phyloP scores from a whole-genome alignment of 2,329 filamentous ascomycete species.

The Claviceps purpurea region DNA sequence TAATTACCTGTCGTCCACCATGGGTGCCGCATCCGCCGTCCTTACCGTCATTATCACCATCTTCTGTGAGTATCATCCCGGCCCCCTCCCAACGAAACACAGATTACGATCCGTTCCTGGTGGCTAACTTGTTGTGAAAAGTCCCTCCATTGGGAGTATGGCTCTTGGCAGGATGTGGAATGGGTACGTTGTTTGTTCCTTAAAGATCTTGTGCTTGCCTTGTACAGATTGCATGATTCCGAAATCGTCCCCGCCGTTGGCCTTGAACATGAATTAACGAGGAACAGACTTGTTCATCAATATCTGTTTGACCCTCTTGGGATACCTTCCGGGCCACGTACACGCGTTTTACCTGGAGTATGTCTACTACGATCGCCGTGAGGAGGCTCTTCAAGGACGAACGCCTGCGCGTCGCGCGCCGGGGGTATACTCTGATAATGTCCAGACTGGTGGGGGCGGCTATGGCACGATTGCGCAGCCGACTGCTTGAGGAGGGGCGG shows the following conservation, averaged over 20 bases:
- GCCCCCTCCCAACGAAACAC: not conserved
- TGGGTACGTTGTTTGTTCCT: slow-evolving; percentile 21
- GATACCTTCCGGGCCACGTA: slow-evolving; percentile 66
- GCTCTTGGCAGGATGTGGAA: slow-evolving; percentile 50
- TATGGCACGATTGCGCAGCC: slow-evolving; percentile 38
- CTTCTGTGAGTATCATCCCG: slow-evolving; percentile 28
- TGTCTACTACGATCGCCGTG: slow-evolving; percentile 64
- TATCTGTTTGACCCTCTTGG: slow-evolving; percentile 51
- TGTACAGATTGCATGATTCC: no score
- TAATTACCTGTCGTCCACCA: slow-evolving; percentile 20
- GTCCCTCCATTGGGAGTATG: slow-evolving; percentile 55
- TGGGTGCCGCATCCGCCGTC: slow-evolving; percentile 36
- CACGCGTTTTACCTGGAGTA: slow-evolving; percentile 76
- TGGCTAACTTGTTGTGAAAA: slow-evolving; percentile 20
- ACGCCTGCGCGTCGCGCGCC: slow-evolving; percentile 43
- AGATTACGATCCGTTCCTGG: not conserved
- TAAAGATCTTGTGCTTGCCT: no score
- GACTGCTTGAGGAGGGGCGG: slow-evolving; percentile 5
- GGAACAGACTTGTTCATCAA: slow-evolving; percentile 49
- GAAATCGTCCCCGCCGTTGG: no score
- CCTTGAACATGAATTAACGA: slow-evolving; percentile 3
- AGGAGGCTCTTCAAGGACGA: slow-evolving; percentile 46
- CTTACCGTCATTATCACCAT: slow-evolving; percentile 39
- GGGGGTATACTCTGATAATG: slow-evolving; percentile 57
- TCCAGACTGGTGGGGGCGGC: slow-evolving; percentile 59